Percentiles rank a stretch among this genome's conserved stretches.
These are phyloP conservation scores for Vanrija sp. DNA, from an alignment of 1,284 basidiomycete species.

Conservation along the genomic window DNA sequence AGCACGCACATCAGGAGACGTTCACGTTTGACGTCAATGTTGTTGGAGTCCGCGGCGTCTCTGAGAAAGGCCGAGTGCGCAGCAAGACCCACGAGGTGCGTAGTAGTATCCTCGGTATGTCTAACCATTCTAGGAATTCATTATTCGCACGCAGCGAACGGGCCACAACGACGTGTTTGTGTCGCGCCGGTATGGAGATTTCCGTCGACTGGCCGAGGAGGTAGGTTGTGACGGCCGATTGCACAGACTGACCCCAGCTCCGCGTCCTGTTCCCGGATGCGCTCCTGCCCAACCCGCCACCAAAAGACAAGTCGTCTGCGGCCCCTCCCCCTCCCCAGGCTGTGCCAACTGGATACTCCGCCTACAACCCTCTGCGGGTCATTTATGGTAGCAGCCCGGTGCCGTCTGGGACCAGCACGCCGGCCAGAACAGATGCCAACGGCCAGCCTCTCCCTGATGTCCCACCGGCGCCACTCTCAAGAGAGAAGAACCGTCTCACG, in stretches of 20 bases:
- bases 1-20: constrained; percentile 48
- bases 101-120: background rate
- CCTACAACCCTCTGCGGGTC: constrained; percentile 45
- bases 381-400: constrained; percentile 47
- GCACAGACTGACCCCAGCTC: constrained; percentile 51
- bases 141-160: constrained; percentile 78
- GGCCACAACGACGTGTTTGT: constrained; percentile 76
- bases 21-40: constrained; percentile 77
- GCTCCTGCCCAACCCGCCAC: constrained; percentile 70
- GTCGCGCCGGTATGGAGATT: constrained; percentile 91
- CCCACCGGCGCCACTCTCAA: constrained; percentile 57
- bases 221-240: too few relatives aligned
- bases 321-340: constrained; percentile 31
- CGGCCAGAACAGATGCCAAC: background rate
- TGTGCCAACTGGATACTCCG: constrained; percentile 27
- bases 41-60: constrained; percentile 72
- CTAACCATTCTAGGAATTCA: constrained; percentile 68
- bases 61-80: constrained; percentile 76
- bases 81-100: constrained; percentile 77
- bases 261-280: constrained; percentile 77
- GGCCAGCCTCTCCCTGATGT: background rate
- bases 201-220: constrained; percentile 76
- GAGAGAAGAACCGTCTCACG: constrained; percentile 94
- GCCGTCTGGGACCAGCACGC: constrained; percentile 10
- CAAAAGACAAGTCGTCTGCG: constrained; percentile 77